Evolutionary conservation across 768 basidiomycete species (phyloP), one percentile per base, ranked within the genome.

Genomic region (Mycena sanguinolenta): DNA sequence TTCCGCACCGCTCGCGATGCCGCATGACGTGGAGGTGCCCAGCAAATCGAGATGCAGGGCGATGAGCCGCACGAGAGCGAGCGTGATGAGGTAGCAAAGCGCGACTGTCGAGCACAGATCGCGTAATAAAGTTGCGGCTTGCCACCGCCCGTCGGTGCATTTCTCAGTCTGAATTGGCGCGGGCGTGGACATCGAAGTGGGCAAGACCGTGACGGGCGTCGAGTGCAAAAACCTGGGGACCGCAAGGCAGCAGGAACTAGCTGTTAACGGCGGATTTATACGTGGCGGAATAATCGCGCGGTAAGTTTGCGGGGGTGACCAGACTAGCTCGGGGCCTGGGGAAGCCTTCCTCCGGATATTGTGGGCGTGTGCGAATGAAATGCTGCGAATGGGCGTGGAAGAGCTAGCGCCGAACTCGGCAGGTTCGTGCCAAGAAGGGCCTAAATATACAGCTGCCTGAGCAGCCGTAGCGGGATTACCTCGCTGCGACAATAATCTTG

Each of bases 31-130:
- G 10, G 62, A 14, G 2, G 49, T 25, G 9, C 2, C 36, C 21
- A 58, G n/a, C 4, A 61, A 34, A 2, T 36, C 49, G 63, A 61
- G 38, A 9, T 70, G 52, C 36, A 55, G 39, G 1, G 63, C 52
- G 52, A 70, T 64, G 57, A 49, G 28, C 19, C 63, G 62, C 14
- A 69, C 57, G 58, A 70, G 69, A 32, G n/a, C 63, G 50, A 70
- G 63, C 10, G 69, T 70, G 58, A 65, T 64, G 52, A 70, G 4
- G 42, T 70, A 65, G 69, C 69, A 65, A 21, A 70, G 69, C 39
- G 50, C 63, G 52, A 65, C 27, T 4, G 44, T 70, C 25, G 52
- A 49, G 30, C 59, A n/a, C 6, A 70, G 32, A 2, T 70, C 69
- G 50, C 69, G 69, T 2, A 70, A 38, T 1, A 70, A 12, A 17